Evolutionary conservation across 1,284 basidiomycete genomes (phyloP), one percentile per base, ranked within the genome.

Genomic region (Trametes pubescens): DNA sequence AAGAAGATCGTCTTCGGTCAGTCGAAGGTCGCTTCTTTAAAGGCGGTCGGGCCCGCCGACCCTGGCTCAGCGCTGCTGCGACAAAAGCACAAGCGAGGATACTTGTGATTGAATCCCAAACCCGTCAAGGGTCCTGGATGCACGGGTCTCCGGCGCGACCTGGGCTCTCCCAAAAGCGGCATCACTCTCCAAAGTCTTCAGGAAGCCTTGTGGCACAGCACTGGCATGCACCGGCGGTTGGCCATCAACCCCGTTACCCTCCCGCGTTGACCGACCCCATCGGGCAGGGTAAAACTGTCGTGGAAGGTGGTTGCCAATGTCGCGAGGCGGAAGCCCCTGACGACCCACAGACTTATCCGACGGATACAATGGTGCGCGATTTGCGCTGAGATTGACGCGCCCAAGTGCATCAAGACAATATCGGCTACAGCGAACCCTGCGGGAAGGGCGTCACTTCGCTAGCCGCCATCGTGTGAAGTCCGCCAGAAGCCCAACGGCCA

Each of bases 271-370:
- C 14, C 13, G 18, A 10, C 3, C 48, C 18, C 4, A 4, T 13
- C 49, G 32, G 26, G 8, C 16, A 34, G 18, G 32, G 49, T 34
- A 32, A 9, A 35, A 34, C 32, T 51, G 26, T 21, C 49, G 32
- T 21, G 49, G 49, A 51, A 51, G 29, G 29, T n/a, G 34, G n/a
- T n/a, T n/a, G n/a, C n/a, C n/a, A n/a, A n/a, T n/a, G n/a, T n/a
- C 16, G n/a, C 29, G 47, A 10, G 29, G 49, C 49, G 16, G 4
- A 32, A 7, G 34, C 49, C 49, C 32, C 29, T 51, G 49, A 35
- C 49, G n/a, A 51, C 49, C 49, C n/a, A 51, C 16, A 51, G 18
- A 32, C 32, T 51, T 34, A 51, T 21, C 49, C 49, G 49, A 51
- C n/a, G 49, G 29, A 35, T 51, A 34, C 22, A 43, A 43, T 43